These are phyloP conservation scores for Nicotiana sylvestris DNA, from an alignment of 257 asterid species.

Conservation along the genomic window DNA sequence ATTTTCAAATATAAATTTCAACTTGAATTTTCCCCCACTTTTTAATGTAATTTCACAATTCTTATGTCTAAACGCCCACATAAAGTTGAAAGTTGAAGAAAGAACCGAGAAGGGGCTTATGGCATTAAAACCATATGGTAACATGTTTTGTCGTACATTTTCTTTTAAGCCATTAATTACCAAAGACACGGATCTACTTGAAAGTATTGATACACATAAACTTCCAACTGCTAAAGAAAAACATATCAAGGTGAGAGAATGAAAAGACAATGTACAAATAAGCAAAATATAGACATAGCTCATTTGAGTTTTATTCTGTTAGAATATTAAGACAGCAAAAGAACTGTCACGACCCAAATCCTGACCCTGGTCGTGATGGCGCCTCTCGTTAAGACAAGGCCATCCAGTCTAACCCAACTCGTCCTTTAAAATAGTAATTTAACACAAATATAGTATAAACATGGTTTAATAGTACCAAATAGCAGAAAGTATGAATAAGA, in stretches of 20 bases:
- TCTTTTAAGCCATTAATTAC: background rate
- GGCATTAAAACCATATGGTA: background rate
- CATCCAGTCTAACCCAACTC: too few species aligned
- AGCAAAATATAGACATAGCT: conserved; percentile 2
- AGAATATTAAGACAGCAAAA: conserved; percentile 5
- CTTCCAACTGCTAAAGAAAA: conserved; percentile 7
- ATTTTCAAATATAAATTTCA: too few species aligned
- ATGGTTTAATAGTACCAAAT: too few species aligned
- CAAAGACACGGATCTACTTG: background rate
- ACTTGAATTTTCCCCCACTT: too few species aligned
- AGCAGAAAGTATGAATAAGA: too few species aligned
- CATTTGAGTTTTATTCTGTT: conserved; percentile 7
- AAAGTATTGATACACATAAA: background rate
- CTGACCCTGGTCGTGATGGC: too few species aligned
- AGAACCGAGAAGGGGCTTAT: background rate
- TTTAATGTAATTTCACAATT: too few species aligned
- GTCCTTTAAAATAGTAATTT: too few species aligned
- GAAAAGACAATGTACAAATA: conserved; percentile 5
- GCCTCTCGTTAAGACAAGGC: too few species aligned
- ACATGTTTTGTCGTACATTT: background rate
- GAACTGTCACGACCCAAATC: background rate
- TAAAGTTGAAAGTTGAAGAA: too few species aligned
- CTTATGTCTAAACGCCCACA: too few species aligned
- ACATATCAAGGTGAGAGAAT: background rate
- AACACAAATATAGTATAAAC: too few species aligned